Evolutionary conservation across 192 early-diverging fungal species (phyloP).

Genomic region (Backusella circina): DNA sequence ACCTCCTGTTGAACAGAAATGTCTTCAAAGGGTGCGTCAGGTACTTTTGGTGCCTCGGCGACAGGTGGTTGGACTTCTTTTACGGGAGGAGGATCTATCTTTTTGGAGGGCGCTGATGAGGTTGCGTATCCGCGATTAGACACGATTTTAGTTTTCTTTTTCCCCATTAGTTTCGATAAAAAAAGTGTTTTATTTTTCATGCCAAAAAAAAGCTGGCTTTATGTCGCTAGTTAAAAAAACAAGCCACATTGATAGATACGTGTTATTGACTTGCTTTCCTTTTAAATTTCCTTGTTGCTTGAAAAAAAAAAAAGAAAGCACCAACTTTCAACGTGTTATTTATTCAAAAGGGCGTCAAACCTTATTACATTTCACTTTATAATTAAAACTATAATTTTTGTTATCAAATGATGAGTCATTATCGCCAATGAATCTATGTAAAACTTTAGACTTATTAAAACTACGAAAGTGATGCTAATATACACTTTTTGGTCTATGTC

Average conservation of each 20-base stretch:
- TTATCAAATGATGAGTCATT: neutral
- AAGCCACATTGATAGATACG: neutral
- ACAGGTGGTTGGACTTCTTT: neutral
- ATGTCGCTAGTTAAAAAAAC: neutral
- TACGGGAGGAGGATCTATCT: neutral
- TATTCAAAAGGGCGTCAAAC: no score
- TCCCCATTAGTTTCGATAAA: conserved; percentile 5
- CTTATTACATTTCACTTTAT: neutral
- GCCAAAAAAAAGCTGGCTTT: neutral
- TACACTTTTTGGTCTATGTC: neutral
- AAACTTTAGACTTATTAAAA: no score
- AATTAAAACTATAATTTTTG: neutral
- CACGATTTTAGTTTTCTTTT: conserved; percentile 7
- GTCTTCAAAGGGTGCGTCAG: neutral
- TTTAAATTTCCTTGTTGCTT: neutral
- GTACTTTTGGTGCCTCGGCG: neutral
- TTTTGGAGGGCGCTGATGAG: conserved; percentile 7
- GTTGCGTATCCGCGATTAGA: conserved; percentile 13
- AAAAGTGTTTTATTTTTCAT: neutral
- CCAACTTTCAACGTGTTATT: neutral
- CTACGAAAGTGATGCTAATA: neutral
- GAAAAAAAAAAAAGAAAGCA: neutral
- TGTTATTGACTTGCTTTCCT: neutral
- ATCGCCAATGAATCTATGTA: neutral
- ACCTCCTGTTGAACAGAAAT: neutral